Base-by-base conservation (phyloP, 192 early-diverging fungal genomes). In the Podila epigama region DNA sequence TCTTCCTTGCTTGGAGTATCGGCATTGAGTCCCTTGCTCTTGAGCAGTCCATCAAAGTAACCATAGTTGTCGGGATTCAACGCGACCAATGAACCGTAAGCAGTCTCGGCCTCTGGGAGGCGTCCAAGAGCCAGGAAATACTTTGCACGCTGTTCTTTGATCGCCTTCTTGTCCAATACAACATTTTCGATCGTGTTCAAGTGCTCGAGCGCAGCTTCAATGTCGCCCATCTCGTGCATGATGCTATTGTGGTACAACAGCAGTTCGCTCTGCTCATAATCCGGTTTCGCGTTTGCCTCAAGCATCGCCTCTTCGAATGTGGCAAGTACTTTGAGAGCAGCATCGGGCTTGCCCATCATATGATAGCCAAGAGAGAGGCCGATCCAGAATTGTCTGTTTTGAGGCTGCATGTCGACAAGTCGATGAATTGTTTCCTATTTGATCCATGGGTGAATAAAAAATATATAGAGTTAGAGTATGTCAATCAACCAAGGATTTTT, bases 321-420 rank as follows among this genome's bases (percentile, higher is more conserved):
- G 10, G 81, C 69, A 56, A 98, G 82, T 9, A 92, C 84, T 54
- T 91, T 89, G 66, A 92, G 58, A 3, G 92, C 92, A 18, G 81
- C 78, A 35, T 95, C 93, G 56, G 88, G 89, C 48, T 91, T 88
- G 35, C 89, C 90, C 9, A 90, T 79, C 65, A 98, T 63, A 36
- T 96, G 94, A 79, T 96, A 94, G 4, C 92, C 88, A 41, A 94
- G 83, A 3, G 94, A 93, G 54, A 96, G 83, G 4, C 92, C 92
- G 33, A 97, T 79, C 96, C 96, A 97, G 79, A 89, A 93, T 34
- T 85, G 84, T 44, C 89, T 89, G 55, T 89, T 85, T 40, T 75
- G 67, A n/a, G 95, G 91, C 52, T 89, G 85, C 70, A 92, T 66
- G 35, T 88, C 84, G 33, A 96, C 69, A 9, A 99, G 82, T 51